Evolutionary conservation across 2,329 filamentous ascomycete genomes (phyloP), one percentile per base, ranked within the genome.

Genomic region (Colletotrichum truncatum): DNA sequence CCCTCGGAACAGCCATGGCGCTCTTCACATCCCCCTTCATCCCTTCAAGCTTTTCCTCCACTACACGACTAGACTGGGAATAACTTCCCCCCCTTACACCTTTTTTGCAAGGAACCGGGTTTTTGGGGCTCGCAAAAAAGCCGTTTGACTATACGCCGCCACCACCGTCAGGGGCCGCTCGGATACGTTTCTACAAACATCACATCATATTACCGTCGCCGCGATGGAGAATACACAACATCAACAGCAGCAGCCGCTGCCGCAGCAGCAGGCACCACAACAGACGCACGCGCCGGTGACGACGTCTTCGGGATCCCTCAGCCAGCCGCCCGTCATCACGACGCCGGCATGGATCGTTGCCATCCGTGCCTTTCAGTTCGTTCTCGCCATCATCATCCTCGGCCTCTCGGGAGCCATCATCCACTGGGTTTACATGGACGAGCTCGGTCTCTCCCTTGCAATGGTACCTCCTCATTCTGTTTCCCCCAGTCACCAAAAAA

Each of bases 261-360:
- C 59, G 7, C 30, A 32, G 3, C 43, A 39, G 25, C 32, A 32
- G 9, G 46, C 53, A 18, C 25, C 12, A 4, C 55, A 60, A 26
- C 61, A 53, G 41, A 28, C 53, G 34, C 48, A 54, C 4, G n/a
- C n/a, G n/a, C 38, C 45, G 6, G 30, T 45, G 4, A 32, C 59
- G 36, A 2, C 25, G 25, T 4, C 41, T 18, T 28, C 60, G n/a
- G n/a, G n/a, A 6, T 36, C 32, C 26, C 11, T 28, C 34, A 12
- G 39, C n/a, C 48, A 45, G 11, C 60, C 46, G 6, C 36, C 64
- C 59, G 69, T 84, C 62, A 77, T 84, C 60, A 68, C 73, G 32
- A 78, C 81, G 21, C 81, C 83, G 8, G 56, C 71, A 16, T 84
- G 82, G 82, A 70, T 85, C n/a, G 70, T 78, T 25, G 74, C 76